Conservation (phyloP, 306 rosid genomes). For the Vicia sativa region DNA sequence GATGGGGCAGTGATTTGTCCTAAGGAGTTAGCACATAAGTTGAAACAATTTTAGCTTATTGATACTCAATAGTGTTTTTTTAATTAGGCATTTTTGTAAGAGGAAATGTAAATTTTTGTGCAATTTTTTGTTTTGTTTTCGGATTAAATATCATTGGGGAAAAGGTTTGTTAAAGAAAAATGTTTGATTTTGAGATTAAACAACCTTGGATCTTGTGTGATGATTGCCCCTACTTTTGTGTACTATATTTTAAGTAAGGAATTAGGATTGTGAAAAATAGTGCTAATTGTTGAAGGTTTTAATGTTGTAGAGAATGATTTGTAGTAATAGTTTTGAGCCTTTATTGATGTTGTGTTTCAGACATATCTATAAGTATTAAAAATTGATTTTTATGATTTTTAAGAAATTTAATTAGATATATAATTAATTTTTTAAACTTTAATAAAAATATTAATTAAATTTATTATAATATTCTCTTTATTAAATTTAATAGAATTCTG, state of each 20-base stretch:
- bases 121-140: not conserved
- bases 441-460: too few relatives aligned
- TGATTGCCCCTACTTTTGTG: slow-evolving; percentile 29
- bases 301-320: slow-evolving; percentile 17
- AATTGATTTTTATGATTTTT: too few relatives aligned
- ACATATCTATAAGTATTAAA: too few relatives aligned
- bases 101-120: not conserved
- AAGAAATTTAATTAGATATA: too few relatives aligned
- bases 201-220: not conserved
- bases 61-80: not conserved
- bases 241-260: not conserved
- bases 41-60: slow-evolving; percentile 31
- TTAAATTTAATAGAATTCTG: too few relatives aligned
- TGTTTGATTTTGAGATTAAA: slow-evolving; percentile 22
- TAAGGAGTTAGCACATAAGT: slow-evolving; percentile 20
- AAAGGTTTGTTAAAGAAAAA: not conserved
- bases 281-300: not conserved
- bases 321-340: not conserved
- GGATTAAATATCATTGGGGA: not conserved
- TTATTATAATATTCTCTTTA: too few relatives aligned
- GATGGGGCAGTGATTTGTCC: slow-evolving; percentile 73
- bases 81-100: slow-evolving; percentile 6
- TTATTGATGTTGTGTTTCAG: too few relatives aligned
- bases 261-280: slow-evolving; percentile 9
- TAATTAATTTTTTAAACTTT: too few relatives aligned